These are phyloP conservation scores for Candida caryicola DNA, from an alignment of 805 yeast genomes.

Conservation along the genomic window DNA sequence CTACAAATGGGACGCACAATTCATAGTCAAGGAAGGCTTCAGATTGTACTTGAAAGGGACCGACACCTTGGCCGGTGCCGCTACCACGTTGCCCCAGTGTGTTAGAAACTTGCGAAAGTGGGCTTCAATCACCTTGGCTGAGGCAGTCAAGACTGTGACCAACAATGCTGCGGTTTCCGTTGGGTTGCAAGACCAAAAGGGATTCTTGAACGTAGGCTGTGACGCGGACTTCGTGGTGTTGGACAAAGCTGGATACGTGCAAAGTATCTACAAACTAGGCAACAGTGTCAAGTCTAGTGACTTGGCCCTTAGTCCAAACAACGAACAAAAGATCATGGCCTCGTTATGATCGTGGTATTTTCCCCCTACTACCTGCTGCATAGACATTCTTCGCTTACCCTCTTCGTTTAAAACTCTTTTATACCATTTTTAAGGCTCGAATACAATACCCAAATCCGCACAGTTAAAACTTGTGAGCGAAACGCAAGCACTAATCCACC, in stretches of 20 bases:
- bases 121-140: constrained; percentile 46
- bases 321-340: constrained; percentile 2
- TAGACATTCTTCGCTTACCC: too few species aligned
- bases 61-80: constrained; percentile 59
- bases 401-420: too few species aligned
- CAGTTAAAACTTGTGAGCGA: too few species aligned
- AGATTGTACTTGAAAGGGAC: constrained; percentile 50
- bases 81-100: constrained; percentile 52
- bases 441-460: too few species aligned
- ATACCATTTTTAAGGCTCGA: too few species aligned
- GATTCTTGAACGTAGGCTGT: constrained; percentile 50
- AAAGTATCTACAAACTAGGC: constrained; percentile 53
- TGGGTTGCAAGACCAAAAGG: constrained; percentile 43
- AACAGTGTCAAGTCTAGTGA: constrained; percentile 17
- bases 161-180: constrained; percentile 52
- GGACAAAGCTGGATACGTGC: constrained; percentile 41
- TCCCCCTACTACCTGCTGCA: too few species aligned
- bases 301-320: constrained; percentile 2
- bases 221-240: constrained; percentile 57
- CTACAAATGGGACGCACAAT: constrained; percentile 50
- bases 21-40: constrained; percentile 47
- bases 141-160: constrained; percentile 56
- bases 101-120: constrained; percentile 49
- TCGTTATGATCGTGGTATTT: constrained; percentile 2
- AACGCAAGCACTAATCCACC: too few species aligned